Evolutionary conservation across 345 rosid genomes (phyloP).

Genomic region (Geranium brycei): DNA sequence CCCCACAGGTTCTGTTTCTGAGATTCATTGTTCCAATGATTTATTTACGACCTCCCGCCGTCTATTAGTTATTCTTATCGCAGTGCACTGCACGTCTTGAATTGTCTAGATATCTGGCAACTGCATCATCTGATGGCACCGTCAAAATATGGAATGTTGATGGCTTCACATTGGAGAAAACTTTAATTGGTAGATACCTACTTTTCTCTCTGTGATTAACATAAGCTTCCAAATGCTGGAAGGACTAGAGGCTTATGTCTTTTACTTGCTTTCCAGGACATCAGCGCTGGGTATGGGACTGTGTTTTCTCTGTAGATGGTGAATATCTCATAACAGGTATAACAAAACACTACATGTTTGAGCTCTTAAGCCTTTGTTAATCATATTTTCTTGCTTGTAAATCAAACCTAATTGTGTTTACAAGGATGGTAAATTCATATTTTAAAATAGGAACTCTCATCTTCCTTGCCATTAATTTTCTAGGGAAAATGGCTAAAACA

Average conservation of each 20-base stretch:
- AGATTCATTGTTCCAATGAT: too few relatives aligned
- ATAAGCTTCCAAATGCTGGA: too few relatives aligned
- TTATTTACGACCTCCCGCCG: too few relatives aligned
- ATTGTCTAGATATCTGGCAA: slow-evolving; percentile 64
- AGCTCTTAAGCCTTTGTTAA: background rate
- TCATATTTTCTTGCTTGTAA: too few relatives aligned
- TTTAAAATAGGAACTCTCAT: too few relatives aligned
- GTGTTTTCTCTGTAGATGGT: slow-evolving; percentile 96
- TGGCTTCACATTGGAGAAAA: slow-evolving; percentile 85
- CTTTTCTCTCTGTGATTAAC: background rate
- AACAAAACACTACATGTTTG: background rate
- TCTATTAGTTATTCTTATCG: too few relatives aligned
- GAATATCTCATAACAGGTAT: slow-evolving; percentile 87
- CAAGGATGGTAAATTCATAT: too few relatives aligned
- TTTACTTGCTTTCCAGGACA: slow-evolving; percentile 44
- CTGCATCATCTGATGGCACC: slow-evolving; percentile 85
- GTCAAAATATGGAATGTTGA: slow-evolving; percentile 97
- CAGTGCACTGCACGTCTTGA: too few relatives aligned
- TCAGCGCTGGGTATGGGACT: slow-evolving; percentile 96
- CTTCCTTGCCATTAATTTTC: too few relatives aligned
- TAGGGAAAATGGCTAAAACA: too few relatives aligned
- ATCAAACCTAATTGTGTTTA: too few relatives aligned
- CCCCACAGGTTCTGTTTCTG: slow-evolving; percentile 45
- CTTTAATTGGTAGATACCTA: slow-evolving; percentile 38
- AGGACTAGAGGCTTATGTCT: background rate